Base-by-base conservation (phyloP, 1,139 yeast species). In the Zygosaccharomyces pseudobailii region DNA sequence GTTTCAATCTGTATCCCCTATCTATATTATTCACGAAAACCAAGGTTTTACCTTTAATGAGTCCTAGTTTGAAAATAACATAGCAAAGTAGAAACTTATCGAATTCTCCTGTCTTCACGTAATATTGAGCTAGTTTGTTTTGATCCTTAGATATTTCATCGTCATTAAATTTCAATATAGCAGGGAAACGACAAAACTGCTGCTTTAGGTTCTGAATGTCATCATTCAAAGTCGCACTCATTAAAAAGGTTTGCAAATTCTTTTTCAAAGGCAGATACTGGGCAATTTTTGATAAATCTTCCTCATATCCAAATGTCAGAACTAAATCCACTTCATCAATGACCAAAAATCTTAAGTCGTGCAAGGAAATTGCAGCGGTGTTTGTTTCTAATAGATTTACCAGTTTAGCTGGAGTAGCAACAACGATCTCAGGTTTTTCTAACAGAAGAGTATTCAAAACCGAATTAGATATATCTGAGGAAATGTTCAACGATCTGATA, bases 311-410 rank as follows among this genome's bases (percentile, higher is more conserved):
- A 66, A 87, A 94, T 2, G 95, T 84, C 48, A 88, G 71, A 40
- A 94, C 81, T 59, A 92, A 76, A 71, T 94, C 99, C 19, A 95
- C 97, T 68, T 94, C 99, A 71, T 94, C 99, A 55, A 94, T 86
- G 33, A 89, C 95, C 49, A 92, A 70, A 62, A 79, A 87, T 51
- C 76, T 75, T 46, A 92, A 77, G 27, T 74, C 68, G 24, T 76
- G 72, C 52, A 84, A 70, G 46, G 77, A 73, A 10, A 82, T 61
- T 31, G 72, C 62, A 34, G 63, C 59, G 9, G 56, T 52, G 23
- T 61, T 59, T 9, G 75, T 76, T 49, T 82, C 83, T 46, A 84
- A 65, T n/a, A 76, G 74, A 41, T 73, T 72, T 41, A 86, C 72
- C 48, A 90, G 75, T 60, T 86, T 82, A 4, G 94, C 78, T 5